These are phyloP conservation scores for Populus hybrid DNA, from an alignment of 441 rosid species.

Conservation along the genomic window DNA sequence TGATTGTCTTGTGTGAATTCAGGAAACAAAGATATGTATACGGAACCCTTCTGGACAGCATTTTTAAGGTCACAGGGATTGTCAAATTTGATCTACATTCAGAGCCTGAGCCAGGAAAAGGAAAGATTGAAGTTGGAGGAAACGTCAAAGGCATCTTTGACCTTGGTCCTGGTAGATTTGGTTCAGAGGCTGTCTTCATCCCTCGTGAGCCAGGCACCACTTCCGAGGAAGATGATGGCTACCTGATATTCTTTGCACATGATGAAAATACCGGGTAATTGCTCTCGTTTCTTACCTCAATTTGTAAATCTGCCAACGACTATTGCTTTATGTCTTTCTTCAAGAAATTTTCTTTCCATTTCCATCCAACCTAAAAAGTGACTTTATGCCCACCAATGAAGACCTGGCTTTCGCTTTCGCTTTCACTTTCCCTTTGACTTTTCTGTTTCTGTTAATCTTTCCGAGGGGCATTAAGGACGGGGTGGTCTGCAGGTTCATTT, in stretches of 20 bases:
- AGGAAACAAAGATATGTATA: slow-evolving; percentile 97
- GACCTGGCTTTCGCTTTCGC: neutral
- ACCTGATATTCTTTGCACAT: slow-evolving; percentile 39
- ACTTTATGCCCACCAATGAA: neutral
- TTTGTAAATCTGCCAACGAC: neutral
- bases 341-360: too few species aligned
- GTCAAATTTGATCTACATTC: slow-evolving; percentile 84
- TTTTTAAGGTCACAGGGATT: slow-evolving; percentile 78
- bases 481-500: neutral
- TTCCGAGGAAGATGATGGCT: slow-evolving; percentile 91
- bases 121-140: slow-evolving; percentile 57
- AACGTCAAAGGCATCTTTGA: slow-evolving; percentile 38
- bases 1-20: neutral
- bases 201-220: slow-evolving; percentile 53
- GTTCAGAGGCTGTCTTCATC: slow-evolving; percentile 91
- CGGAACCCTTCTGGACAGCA: slow-evolving; percentile 81
- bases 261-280: slow-evolving; percentile 65
- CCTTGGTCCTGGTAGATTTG: slow-evolving; percentile 25
- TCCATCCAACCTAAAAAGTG: neutral
- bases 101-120: slow-evolving; percentile 68
- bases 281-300: neutral
- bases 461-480: neutral
- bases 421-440: too few species aligned
- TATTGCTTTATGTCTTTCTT: neutral
- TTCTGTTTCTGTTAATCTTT: neutral